Base-by-base conservation (phyloP, 2,329 filamentous ascomycete genomes). In the Botryotinia calthae region DNA sequence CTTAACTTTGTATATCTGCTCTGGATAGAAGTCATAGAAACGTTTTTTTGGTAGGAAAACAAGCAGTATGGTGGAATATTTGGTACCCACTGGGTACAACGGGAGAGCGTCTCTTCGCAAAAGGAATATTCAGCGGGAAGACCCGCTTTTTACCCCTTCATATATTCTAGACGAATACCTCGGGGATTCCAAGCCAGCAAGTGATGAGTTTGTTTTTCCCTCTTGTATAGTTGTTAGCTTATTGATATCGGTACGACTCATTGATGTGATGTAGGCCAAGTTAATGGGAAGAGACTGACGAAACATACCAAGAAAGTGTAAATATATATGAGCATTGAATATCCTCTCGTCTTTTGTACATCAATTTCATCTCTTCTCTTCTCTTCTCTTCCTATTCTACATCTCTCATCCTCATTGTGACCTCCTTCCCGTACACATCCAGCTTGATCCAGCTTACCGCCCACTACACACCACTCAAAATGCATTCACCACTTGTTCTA, bases 111-210 rank as follows among this genome's bases (percentile, higher is more conserved):
- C 61, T 22, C 25, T 44, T 28, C 8, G 14, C 9, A 63, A 31
- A 63, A 20, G 25, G 40, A 63, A 12, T 42, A 28, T 31, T 44
- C 9, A 12, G 61, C 25, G 34, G n/a, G 10, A 20, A 31, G 40
- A 44, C 40, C 61, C 40, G 61, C 61, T 44, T 63, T 63, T 63
- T 12, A 44, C 61, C n/a, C 61, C 40, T 63, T 63, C 61, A 63
- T 63, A 22, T 63, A 46, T 31, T 31, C 9, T 46, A 28, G 8
- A 44, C 16, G 16, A 63, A 63, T 31, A 31, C 61, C 61, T 63
- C 40, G 61, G 61, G n/a, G 46, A 63, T 5, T 44, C 25, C n/a
- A 31, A 31, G 25, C 16, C 18, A 31, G 37, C n/a, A 63, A 63
- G 61, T 63, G 40, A 44, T 63, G 61, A 22, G 4, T 28, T 46